Evolutionary conservation across 768 basidiomycete genomes (phyloP), one percentile per base, ranked within the genome.

Genomic region (Trametes cinnabarina): DNA sequence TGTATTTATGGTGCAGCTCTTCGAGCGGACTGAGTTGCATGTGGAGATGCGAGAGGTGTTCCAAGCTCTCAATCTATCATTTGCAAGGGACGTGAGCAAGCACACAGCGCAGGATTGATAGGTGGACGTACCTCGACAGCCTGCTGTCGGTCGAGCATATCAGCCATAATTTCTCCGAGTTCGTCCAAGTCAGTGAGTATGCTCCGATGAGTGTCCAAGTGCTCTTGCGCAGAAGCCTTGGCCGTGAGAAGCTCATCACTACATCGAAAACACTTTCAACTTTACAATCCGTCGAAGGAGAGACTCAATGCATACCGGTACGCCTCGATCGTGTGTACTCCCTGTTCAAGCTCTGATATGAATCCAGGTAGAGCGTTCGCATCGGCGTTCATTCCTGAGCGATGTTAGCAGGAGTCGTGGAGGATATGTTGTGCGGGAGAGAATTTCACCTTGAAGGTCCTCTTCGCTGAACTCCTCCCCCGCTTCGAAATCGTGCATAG

Each of bases 301-400:
- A 12, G 11, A 26, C 12, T 14, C 12, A 39, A 40, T 20, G 71
- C 86, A 63, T 68, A 92, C 90, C 84, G 78, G 43, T 80, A 74
- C 6, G 69, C 70, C 44, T 85, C 77, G 52, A 92, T 83, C 6
- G 75, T 69, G n/a, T 64, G 63, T 11, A 81, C 75, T 57, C 78
- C 77, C 35, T 82, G 81, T 62, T 92, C 86, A 39, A 93, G 68
- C 62, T 93, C 92, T 3, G 74, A 68, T 73, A 94, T 83, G 50
- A 94, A 90, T 4, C 79, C 74, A 3, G 87, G 87, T 6, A 94
- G 75, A 66, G 92, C 90, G 10, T 87, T 81, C 1, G 88, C 89
- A 67, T 94, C 91, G 39, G 89, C 79, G 63, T 86, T 83, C 86
- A 94, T 92, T 26, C 84, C 92, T 91, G 51, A 3, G 28, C 34